Conservation (phyloP, 306 rosid genomes). For the Acacia crassicarpa region DNA sequence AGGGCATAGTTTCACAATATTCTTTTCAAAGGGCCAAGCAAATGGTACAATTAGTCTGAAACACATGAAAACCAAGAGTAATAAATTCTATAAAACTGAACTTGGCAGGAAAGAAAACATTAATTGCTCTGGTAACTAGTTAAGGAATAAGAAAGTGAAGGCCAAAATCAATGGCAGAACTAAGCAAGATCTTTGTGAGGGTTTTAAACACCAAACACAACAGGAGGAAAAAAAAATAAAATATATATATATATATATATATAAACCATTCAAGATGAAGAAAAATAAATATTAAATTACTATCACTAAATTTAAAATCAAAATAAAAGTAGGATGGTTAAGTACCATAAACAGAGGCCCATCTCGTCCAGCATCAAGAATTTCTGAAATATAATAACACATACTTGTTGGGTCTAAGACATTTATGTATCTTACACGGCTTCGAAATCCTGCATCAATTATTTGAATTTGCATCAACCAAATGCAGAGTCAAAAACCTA, state of each 20-base stretch:
- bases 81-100: constrained; percentile 2
- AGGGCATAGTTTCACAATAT: not conserved
- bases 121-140: not conserved
- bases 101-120: not conserved
- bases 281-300: not conserved
- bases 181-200: constrained; percentile 27
- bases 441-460: constrained; percentile 83
- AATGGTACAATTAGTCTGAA: not conserved
- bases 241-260: not conserved
- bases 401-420: constrained; percentile 72
- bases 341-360: constrained; percentile 95
- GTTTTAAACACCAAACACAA: constrained; percentile 18
- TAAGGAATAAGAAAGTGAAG: not conserved
- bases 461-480: constrained; percentile 30
- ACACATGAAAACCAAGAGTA: not conserved
- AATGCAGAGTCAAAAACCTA: constrained; percentile 19
- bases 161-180: constrained; percentile 22
- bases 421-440: constrained; percentile 82
- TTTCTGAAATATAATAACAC: constrained; percentile 85
- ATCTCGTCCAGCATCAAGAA: constrained; percentile 76
- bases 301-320: not conserved
- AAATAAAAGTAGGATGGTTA: constrained; percentile 15
- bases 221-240: not conserved
- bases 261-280: constrained; percentile 15
- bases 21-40: not conserved